phyloP scores from a whole-genome alignment of 495 filamentous ascomycete species.

The Neurospora sp. region DNA sequence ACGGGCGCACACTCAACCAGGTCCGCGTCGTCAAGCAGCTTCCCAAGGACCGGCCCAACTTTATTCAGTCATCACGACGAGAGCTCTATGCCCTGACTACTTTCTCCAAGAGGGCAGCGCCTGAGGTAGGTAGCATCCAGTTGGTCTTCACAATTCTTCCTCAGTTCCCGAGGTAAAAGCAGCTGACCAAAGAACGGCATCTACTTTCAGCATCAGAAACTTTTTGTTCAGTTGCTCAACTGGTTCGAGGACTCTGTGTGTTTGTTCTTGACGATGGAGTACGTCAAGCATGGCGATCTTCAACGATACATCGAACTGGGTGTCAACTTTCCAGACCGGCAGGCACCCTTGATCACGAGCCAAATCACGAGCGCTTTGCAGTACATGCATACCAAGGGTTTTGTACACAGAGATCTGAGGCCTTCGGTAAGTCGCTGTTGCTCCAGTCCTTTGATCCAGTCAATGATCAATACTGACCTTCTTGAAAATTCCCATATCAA shows the following conservation, averaged over 20 bases:
- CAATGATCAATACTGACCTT: background rate
- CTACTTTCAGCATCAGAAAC: slow-evolving; percentile 1
- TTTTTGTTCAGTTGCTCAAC: slow-evolving; percentile 25
- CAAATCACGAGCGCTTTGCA: slow-evolving; percentile 38
- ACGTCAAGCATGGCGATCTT: slow-evolving; percentile 24
- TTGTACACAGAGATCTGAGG: slow-evolving; percentile 43
- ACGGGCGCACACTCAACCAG: background rate
- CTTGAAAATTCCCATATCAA: background rate
- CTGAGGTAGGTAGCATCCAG: background rate
- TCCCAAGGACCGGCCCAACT: background rate
- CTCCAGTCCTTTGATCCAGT: background rate
- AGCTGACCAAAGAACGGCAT: background rate
- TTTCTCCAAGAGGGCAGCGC: background rate
- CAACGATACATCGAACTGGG: slow-evolving; percentile 8
- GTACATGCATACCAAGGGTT: slow-evolving; percentile 39
- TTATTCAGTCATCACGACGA: background rate
- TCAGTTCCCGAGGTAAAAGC: too few species aligned
- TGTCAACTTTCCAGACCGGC: slow-evolving; percentile 16
- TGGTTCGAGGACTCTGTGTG: slow-evolving; percentile 26
- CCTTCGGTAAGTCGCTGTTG: slow-evolving; percentile 12
- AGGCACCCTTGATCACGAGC: slow-evolving; percentile 24
- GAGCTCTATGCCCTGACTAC: background rate
- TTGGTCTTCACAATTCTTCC: too few species aligned
- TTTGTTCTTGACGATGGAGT: slow-evolving; percentile 36
- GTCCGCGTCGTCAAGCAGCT: background rate